These are phyloP conservation scores for Lactuca sativa DNA, from an alignment of 129 eudicot genomes.

Conservation along the genomic window DNA sequence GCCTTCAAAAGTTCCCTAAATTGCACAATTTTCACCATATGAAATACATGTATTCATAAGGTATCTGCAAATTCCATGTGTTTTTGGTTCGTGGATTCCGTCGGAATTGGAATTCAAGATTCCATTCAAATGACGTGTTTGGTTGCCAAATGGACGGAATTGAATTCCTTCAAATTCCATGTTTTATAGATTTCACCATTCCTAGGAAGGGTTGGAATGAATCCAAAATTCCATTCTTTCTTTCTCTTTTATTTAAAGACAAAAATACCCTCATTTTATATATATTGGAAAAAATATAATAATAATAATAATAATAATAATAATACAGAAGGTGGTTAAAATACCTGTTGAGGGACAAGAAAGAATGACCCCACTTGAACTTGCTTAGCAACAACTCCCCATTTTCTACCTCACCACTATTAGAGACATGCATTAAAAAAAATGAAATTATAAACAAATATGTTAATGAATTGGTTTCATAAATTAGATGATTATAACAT, in stretches of 20 bases:
- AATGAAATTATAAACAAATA: background rate
- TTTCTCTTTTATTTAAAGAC: too few species aligned
- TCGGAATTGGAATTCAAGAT: too few species aligned
- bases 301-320: background rate
- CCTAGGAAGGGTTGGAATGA: too few species aligned
- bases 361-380: constrained; percentile 99
- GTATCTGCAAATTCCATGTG: background rate
- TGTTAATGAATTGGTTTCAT: constrained; percentile 6
- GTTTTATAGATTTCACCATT: too few species aligned
- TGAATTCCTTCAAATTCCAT: too few species aligned
- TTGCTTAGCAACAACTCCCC: constrained; percentile 82
- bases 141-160: too few species aligned
- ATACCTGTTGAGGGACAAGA: constrained; percentile 92
- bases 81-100: too few species aligned
- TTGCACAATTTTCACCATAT: constrained; percentile 14
- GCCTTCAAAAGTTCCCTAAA: constrained; percentile 86
- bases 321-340: constrained; percentile 9
- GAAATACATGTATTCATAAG: background rate
- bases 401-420: constrained; percentile 89
- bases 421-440: constrained; percentile 12
- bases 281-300: background rate
- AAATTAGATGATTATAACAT: background rate
- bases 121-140: too few species aligned
- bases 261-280: background rate
- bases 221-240: too few species aligned